Evolutionary conservation across 1,284 basidiomycete genomes (phyloP), one percentile per base, ranked within the genome.

Genomic region (Gastroboletus turbinatus): DNA sequence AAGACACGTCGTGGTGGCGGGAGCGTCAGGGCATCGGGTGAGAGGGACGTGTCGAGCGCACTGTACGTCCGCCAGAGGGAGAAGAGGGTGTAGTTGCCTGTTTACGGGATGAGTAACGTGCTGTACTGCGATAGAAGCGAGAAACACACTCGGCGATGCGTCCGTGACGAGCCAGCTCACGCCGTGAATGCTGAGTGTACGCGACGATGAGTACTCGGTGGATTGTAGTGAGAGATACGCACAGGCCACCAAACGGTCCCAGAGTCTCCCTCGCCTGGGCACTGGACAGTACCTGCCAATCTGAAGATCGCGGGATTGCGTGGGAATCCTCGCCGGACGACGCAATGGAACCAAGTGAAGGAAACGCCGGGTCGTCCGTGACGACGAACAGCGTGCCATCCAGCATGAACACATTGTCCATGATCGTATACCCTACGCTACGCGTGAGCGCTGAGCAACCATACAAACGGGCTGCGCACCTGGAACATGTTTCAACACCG

Each of bases 21-120:
- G 16, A 92, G 81, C 3, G 74, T 78, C 21, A 79, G 81, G 8
- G 67, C 64, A 13, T 83, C 83, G 17, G 75, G 71, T 0, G 77
- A 75, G 59, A 88, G 84, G 23, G 77, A 73, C 2, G 74, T 72
- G 62, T 88, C 82, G 39, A 94, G 80, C 0, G 85, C 80, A 53
- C 83, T 82, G 68, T 95, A 91, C 0, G 85, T 85, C 36, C 89
- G 82, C 85, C 90, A 92, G 30, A 95, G 76, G 4, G 90, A 83
- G 47, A 93, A 81, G 30, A 95, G 76, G 0, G 90, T 88, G 52
- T 90, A 85, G 51, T 85, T 84, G 66, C 86, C 86, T 82, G 63
- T 48, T 46, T 42, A 44, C 3, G 17, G 1, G 23, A 48, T 61
- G 30, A 58, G 49, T 40, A 53, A 52, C 25, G 38, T n/a, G 17